Evolutionary conservation across 1,284 basidiomycete species (phyloP).

Genomic region (Ceratobasidium sp.): DNA sequence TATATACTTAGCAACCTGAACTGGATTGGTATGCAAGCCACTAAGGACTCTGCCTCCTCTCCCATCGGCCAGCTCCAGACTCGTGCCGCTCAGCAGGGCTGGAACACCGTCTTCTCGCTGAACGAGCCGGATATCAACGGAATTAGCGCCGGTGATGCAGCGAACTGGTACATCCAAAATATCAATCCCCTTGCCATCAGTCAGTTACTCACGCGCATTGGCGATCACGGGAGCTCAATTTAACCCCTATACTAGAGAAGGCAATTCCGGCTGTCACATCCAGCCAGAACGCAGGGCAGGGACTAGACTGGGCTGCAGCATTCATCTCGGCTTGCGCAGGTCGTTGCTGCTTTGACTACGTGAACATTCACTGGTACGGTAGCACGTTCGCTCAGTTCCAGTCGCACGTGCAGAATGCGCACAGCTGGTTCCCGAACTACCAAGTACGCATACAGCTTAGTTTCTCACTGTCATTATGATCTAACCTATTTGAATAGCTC

Average conservation of each 20-base stretch:
- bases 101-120: slow-evolving; percentile 43
- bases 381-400: slow-evolving; percentile 14
- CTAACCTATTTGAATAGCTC: slow-evolving; percentile 2
- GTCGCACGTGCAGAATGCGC: slow-evolving; percentile 13
- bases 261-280: slow-evolving; percentile 41
- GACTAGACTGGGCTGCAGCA: slow-evolving; percentile 5
- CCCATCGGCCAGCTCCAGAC: slow-evolving; percentile 40
- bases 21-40: slow-evolving; percentile 41
- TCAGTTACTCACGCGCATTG: too few relatives aligned
- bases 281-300: slow-evolving; percentile 22
- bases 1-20: slow-evolving; percentile 28
- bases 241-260: neutral
- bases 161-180: slow-evolving; percentile 43
- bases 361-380: slow-evolving; percentile 40
- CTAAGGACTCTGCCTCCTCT: slow-evolving; percentile 38
- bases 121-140: slow-evolving; percentile 45
- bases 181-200: slow-evolving; percentile 38
- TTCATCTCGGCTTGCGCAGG: slow-evolving; percentile 34
- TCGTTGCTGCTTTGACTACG: slow-evolving; percentile 31
- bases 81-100: slow-evolving; percentile 41
- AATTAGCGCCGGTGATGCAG: neutral
- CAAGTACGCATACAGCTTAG: neutral
- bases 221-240: too few relatives aligned
- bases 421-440: slow-evolving; percentile 16
- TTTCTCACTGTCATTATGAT: neutral